Conservation (phyloP, 371 early-diverging fungal genomes). For the Mucor indicus region DNA sequence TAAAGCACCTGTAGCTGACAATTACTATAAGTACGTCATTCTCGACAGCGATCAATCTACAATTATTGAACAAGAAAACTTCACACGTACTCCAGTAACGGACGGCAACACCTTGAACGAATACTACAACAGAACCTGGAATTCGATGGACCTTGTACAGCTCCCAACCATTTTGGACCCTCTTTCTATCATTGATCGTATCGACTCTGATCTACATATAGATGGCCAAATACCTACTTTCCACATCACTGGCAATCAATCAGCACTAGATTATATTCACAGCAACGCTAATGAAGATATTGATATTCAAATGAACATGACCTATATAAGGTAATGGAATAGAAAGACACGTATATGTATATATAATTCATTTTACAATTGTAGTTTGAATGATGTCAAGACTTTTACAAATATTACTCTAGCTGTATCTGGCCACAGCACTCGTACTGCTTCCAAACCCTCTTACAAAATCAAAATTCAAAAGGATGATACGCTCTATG, state of each 20-base stretch:
- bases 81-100: constrained; percentile 4
- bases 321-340: constrained; percentile 35
- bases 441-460: constrained; percentile 13
- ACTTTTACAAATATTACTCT: constrained; percentile 9
- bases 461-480: constrained; percentile 26
- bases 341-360: no score
- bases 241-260: constrained; percentile 14
- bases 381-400: constrained; percentile 9
- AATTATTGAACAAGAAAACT: constrained; percentile 12
- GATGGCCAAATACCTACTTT: constrained; percentile 25
- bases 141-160: not conserved
- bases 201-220: constrained; percentile 14
- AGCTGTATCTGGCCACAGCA: constrained; percentile 23
- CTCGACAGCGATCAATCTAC: not conserved
- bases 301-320: constrained; percentile 15
- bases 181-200: constrained; percentile 16
- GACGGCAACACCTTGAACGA: constrained; percentile 10
- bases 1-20: constrained; percentile 6
- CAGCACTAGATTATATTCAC: constrained; percentile 21
- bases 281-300: constrained; percentile 11
- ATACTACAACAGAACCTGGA: constrained; percentile 23
- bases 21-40: constrained; percentile 12
- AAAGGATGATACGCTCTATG: constrained; percentile 23
- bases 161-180: constrained; percentile 7
- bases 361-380: constrained; percentile 3